A percentile compares a stretch with the other conserved stretches of the same genome.
Conservation (phyloP, 2,329 filamentous ascomycete species). For the Sarocladium brachiariae region DNA sequence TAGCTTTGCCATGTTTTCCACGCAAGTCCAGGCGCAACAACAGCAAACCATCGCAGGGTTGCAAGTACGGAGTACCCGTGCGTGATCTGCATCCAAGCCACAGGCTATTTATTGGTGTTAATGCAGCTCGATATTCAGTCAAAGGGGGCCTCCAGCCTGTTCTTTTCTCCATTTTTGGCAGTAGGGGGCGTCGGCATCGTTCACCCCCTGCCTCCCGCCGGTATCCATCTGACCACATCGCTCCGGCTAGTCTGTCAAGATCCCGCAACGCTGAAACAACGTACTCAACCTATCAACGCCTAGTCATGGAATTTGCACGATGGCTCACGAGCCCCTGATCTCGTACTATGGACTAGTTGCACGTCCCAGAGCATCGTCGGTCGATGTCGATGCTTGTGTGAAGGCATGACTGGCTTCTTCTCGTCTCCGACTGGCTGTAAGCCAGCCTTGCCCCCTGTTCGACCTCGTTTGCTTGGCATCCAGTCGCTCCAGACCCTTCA, state of each 20-base stretch:
- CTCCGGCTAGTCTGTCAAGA: slow-evolving; percentile 5
- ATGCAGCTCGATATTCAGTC: slow-evolving; percentile 3
- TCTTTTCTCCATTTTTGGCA: slow-evolving; percentile 1
- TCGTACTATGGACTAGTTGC: neutral
- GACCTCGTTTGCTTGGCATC: slow-evolving; percentile 8
- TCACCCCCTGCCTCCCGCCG: slow-evolving; percentile 4
- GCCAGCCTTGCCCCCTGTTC: slow-evolving; percentile 3
- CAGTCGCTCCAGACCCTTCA: neutral
- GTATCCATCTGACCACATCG: slow-evolving; percentile 6
- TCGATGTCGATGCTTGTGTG: slow-evolving; percentile 7
- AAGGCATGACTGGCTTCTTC: slow-evolving; percentile 5
- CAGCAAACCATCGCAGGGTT: neutral
- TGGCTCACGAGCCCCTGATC: neutral
- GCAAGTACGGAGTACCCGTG: neutral
- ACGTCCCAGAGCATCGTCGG: neutral
- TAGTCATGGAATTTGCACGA: neutral
- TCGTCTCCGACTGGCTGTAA: slow-evolving; percentile 3
- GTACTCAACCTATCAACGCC: slow-evolving; percentile 3
- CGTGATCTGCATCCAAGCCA: slow-evolving; percentile 9
- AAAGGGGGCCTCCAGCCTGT: too few relatives aligned
- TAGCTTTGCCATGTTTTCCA: too few relatives aligned
- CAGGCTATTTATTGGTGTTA: slow-evolving; percentile 1
- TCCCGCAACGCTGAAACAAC: slow-evolving; percentile 8
- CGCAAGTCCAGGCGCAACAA: too few relatives aligned
- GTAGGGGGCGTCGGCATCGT: neutral